Evolutionary conservation across 768 basidiomycete genomes (phyloP), one percentile per base, ranked within the genome.

Genomic region (Russula sp.): DNA sequence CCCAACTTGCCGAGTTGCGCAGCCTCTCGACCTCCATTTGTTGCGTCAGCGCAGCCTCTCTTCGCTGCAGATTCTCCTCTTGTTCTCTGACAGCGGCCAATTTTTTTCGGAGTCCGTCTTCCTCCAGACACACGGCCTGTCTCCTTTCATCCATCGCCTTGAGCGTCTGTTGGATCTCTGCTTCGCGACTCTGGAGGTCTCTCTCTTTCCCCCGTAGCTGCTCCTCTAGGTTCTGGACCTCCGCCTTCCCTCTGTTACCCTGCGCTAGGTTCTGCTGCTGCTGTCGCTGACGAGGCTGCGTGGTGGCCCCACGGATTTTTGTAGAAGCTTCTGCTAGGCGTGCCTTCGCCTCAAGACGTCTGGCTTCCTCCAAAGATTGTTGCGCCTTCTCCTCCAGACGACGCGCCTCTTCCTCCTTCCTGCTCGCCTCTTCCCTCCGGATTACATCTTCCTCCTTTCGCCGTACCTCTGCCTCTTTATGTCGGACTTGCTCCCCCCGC

Each of bases 351-450:
- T 65, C 64, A 34, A 60, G 60, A 43, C 39, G 39, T 41, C 16
- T 14, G 13, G 39, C 39, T 1, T 13, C 39, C 16, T 10, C 39
- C 39, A 14, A 14, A 14, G 39, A 10, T 5, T 50, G 58, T 29
- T 41, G 65, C 5, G 70, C 66, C 10, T 70, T 69, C 53, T 70
- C 68, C 29, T 73, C 70, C 3, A 69, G 72, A 49, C 61, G 67
- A 34, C 39, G 69, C 14, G 71, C 75, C 9, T 74, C 39, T 14
- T 41, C 39, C 39, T 41, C 39, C 39, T 41, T 41, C 39, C 16
- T 41, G 13, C 11, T 41, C 16, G 39, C 39, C 39, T 41, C 39
- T 14, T 41, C 39, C 39, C 16, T 41, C 39, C 16, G 11, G 13
- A 5, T 41, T 41, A 13, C 39, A 10, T 41, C 39, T 41, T 41